phyloP scores from a whole-genome alignment of 208 protist species.

The Trypanosomatidae sp. region DNA sequence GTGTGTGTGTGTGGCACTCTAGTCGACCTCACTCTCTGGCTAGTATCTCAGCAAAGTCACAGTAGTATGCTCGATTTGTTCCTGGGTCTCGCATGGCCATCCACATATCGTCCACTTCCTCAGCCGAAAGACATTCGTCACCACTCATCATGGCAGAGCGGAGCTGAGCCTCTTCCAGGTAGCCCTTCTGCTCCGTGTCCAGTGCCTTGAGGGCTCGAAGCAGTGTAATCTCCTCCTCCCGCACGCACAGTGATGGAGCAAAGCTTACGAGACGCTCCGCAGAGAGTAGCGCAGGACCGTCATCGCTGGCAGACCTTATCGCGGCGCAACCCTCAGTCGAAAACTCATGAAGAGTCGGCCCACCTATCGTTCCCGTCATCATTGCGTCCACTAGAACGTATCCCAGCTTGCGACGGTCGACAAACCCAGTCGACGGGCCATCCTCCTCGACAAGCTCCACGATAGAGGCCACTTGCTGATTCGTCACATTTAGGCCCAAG shows the following conservation, averaged over 20 bases:
- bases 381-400: slow-evolving; percentile 72
- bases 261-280: slow-evolving; percentile 15
- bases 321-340: neutral
- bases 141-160: slow-evolving; percentile 50
- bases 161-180: slow-evolving; percentile 64
- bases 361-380: slow-evolving; percentile 67
- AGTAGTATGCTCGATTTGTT: slow-evolving; percentile 71
- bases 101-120: slow-evolving; percentile 86
- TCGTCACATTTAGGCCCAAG: slow-evolving; percentile 82
- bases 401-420: slow-evolving; percentile 45
- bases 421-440: slow-evolving; percentile 52
- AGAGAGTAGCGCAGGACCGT: neutral
- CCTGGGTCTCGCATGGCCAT: slow-evolving; percentile 72
- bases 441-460: slow-evolving; percentile 79
- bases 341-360: slow-evolving; percentile 30
- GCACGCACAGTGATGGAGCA: slow-evolving; percentile 39
- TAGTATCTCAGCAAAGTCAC: slow-evolving; percentile 80
- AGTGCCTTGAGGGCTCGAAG: slow-evolving; percentile 71
- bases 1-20: neutral
- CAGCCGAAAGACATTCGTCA: slow-evolving; percentile 61
- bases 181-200: slow-evolving; percentile 65
- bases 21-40: slow-evolving; percentile 48
- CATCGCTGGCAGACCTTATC: neutral
- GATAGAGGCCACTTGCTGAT: slow-evolving; percentile 54
- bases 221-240: slow-evolving; percentile 58